phyloP scores from a whole-genome alignment of 441 rosid genomes.

The Melastoma candidum region DNA sequence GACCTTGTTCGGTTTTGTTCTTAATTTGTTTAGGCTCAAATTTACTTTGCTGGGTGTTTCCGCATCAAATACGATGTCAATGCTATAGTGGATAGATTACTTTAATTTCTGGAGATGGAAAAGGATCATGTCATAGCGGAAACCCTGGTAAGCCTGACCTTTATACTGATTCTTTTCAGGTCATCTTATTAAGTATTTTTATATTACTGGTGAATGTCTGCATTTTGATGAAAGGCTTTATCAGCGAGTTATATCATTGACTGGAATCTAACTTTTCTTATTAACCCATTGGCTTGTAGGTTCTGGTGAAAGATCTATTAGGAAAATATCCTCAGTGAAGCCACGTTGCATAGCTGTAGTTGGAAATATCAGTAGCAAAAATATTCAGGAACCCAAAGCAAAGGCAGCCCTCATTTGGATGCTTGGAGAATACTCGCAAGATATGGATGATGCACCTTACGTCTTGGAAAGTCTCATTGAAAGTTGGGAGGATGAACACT shows the following conservation, averaged over 20 bases:
- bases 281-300: conserved; percentile 26
- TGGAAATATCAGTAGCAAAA: conserved; percentile 89
- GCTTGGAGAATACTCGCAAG: conserved; percentile 97
- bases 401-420: conserved; percentile 99
- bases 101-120: conserved; percentile 98
- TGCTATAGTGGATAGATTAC: conserved; percentile 98
- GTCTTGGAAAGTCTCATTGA: conserved; percentile 74
- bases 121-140: conserved; percentile 97
- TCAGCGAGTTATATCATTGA: conserved; percentile 1
- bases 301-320: conserved; percentile 91
- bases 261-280: no score
- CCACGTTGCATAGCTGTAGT: conserved; percentile 98
- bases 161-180: conserved; percentile 1
- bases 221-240: conserved; percentile 14
- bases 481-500: conserved; percentile 91
- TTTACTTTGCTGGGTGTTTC: no score
- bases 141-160: conserved; percentile 49
- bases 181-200: neutral
- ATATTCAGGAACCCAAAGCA: conserved; percentile 89
- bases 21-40: no score
- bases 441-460: conserved; percentile 95
- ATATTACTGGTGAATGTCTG: neutral
- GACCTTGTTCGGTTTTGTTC: no score
- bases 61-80: conserved; percentile 66
- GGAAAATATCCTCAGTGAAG: conserved; percentile 99